A percentile compares a stretch with the other conserved stretches of the same genome.
phyloP scores from a whole-genome alignment of 345 rosid genomes.

The Psidium guajava region DNA sequence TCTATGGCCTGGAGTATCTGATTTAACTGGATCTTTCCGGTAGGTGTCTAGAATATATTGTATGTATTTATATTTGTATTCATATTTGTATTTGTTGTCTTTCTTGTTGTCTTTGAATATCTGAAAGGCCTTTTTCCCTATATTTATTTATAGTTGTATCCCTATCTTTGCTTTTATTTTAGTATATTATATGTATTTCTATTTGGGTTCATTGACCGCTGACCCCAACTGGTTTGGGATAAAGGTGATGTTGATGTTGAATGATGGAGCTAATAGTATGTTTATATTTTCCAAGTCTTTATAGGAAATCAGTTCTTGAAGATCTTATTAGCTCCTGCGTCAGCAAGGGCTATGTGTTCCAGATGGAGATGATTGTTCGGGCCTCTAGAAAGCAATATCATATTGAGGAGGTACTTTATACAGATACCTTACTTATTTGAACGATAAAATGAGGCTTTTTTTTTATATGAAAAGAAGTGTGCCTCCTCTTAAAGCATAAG shows the following conservation, averaged over 20 bases:
- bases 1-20: slow-evolving; percentile 97
- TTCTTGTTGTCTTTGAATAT: too few species aligned
- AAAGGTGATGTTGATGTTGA: too few species aligned
- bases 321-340: slow-evolving; percentile 72
- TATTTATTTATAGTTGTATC: too few species aligned
- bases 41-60: slow-evolving; percentile 12
- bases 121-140: too few species aligned
- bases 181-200: too few species aligned
- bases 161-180: too few species aligned
- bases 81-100: too few species aligned
- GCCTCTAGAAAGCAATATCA: slow-evolving; percentile 83
- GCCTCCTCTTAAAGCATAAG: not conserved
- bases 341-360: slow-evolving; percentile 94
- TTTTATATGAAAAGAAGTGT: not conserved
- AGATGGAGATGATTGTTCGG: slow-evolving; percentile 99
- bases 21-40: slow-evolving; percentile 95
- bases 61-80: too few species aligned
- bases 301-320: slow-evolving; percentile 76
- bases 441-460: not conserved
- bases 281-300: slow-evolving; percentile 40
- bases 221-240: too few species aligned
- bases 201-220: too few species aligned
- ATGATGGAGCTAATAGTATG: slow-evolving; percentile 3
- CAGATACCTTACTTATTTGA: not conserved
- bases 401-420: slow-evolving; percentile 69